Percentiles rank a stretch among this genome's conserved stretches.
Conservation (phyloP, 495 filamentous ascomycete species). For the Penicillium samsonianum region DNA sequence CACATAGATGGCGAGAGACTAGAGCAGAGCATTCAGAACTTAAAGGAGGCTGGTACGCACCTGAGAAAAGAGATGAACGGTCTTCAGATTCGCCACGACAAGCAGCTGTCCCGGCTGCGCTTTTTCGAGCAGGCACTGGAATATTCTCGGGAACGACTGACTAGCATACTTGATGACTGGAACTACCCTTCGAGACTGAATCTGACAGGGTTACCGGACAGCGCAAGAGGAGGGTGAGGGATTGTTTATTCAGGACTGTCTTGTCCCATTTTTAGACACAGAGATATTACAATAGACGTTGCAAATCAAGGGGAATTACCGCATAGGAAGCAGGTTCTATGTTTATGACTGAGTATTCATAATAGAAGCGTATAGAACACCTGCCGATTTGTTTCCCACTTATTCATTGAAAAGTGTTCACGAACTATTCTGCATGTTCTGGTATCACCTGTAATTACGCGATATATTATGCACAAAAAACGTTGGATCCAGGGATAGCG, state of each 20-base stretch:
- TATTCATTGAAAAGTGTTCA: background rate
- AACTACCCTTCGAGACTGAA: constrained; percentile 7
- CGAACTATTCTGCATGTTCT: background rate
- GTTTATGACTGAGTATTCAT: too few species aligned
- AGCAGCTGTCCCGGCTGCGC: too few species aligned
- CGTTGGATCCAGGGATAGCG: background rate
- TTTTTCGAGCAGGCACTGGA: too few species aligned
- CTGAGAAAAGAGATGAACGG: too few species aligned
- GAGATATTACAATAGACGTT: background rate
- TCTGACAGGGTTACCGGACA: background rate
- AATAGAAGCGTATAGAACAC: background rate
- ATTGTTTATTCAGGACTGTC: background rate
- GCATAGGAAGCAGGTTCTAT: too few species aligned
- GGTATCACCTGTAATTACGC: background rate
- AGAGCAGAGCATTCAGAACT: background rate
- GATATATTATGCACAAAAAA: constrained; percentile 1
- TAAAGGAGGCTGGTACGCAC: constrained; percentile 8
- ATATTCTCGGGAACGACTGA: too few species aligned
- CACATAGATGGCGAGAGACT: constrained; percentile 8
- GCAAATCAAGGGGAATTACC: too few species aligned
- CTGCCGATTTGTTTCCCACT: background rate
- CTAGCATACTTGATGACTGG: constrained; percentile 12
- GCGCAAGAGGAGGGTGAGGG: constrained; percentile 2
- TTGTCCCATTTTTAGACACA: background rate
- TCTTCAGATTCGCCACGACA: constrained; percentile 13